phyloP scores from a whole-genome alignment of 2,329 filamentous ascomycete species.

The Chaetoscypha palmicola region DNA sequence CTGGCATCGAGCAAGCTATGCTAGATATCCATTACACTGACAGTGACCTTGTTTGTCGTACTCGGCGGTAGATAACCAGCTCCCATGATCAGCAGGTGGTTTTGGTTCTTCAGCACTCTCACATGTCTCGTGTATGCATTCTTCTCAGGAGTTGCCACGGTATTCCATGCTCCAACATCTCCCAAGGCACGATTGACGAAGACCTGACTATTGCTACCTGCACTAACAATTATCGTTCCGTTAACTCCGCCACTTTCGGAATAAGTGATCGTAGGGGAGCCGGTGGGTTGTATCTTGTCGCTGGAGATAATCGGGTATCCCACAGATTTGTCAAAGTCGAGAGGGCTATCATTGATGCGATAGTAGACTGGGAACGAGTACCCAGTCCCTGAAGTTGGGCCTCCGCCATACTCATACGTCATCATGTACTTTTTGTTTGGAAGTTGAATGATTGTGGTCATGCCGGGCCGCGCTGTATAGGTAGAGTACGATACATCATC shows the following conservation, averaged over 20 bases:
- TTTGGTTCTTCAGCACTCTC: conserved; percentile 25
- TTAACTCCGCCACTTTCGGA: conserved; percentile 25
- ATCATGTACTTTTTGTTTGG: conserved; percentile 52
- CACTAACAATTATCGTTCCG: conserved; percentile 29
- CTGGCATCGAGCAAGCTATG: neutral
- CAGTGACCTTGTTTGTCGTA: conserved; percentile 27
- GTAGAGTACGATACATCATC: conserved; percentile 56
- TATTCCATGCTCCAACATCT: conserved; percentile 25
- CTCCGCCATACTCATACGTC: conserved; percentile 46
- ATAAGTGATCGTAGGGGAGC: conserved; percentile 29
- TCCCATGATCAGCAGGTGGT: conserved; percentile 28
- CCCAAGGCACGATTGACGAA: conserved; percentile 28
- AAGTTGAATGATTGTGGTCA: conserved; percentile 55
- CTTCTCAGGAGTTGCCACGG: conserved; percentile 22
- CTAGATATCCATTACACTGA: conserved; percentile 26
- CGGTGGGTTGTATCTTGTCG: conserved; percentile 22
- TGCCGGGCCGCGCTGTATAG: conserved; percentile 59
- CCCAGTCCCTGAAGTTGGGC: conserved; percentile 10
- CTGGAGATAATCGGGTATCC: conserved; percentile 23
- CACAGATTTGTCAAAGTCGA: conserved; percentile 23
- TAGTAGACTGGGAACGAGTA: conserved; percentile 31
- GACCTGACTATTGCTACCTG: conserved; percentile 19
- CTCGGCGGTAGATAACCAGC: conserved; percentile 26
- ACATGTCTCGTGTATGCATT: conserved; percentile 26
- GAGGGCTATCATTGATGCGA: conserved; percentile 27